Percentiles rank a stretch among this genome's conserved stretches.
phyloP scores from a whole-genome alignment of 768 basidiomycete species.

The Clavaria fumosa region DNA sequence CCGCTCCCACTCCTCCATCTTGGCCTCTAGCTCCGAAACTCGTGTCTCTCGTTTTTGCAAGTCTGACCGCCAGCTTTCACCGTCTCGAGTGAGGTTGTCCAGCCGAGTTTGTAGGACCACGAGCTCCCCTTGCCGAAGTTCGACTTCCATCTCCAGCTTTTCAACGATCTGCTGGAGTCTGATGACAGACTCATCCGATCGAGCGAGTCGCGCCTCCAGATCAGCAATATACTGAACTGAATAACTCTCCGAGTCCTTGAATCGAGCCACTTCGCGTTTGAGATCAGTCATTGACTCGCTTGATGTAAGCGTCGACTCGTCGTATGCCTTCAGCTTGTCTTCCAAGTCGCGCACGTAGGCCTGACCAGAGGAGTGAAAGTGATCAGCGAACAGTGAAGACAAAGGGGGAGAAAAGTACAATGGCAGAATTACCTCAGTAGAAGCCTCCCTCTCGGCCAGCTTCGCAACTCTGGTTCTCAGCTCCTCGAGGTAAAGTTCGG shows the following conservation, averaged over 20 bases:
- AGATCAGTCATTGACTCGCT: constrained; percentile 72
- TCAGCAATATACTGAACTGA: constrained; percentile 73
- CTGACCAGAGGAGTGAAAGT: constrained; percentile 25
- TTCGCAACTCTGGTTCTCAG: constrained; percentile 67
- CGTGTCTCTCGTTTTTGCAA: constrained; percentile 70
- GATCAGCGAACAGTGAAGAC: constrained; percentile 7
- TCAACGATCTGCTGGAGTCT: constrained; percentile 57
- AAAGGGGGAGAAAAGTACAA: neutral
- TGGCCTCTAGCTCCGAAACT: constrained; percentile 61
- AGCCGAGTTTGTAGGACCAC: constrained; percentile 56
- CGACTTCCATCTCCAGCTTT: constrained; percentile 59
- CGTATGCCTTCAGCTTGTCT: constrained; percentile 73
- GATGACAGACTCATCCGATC: constrained; percentile 64
- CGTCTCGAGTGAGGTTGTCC: constrained; percentile 52
- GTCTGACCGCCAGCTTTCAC: constrained; percentile 70
- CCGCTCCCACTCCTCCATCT: constrained; percentile 65
- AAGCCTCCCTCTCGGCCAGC: constrained; percentile 74
- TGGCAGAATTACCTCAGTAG: constrained; percentile 59
- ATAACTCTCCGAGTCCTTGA: constrained; percentile 60
- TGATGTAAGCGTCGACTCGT: constrained; percentile 64
- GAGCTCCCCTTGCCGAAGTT: constrained; percentile 58
- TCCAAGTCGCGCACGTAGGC: constrained; percentile 90
- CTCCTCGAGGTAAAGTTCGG: constrained; percentile 80
- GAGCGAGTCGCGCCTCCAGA: constrained; percentile 66
- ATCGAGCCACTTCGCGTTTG: constrained; percentile 64